Evolutionary conservation across 768 basidiomycete genomes (phyloP).

Genomic region (Pleurotus pulmonarius): DNA sequence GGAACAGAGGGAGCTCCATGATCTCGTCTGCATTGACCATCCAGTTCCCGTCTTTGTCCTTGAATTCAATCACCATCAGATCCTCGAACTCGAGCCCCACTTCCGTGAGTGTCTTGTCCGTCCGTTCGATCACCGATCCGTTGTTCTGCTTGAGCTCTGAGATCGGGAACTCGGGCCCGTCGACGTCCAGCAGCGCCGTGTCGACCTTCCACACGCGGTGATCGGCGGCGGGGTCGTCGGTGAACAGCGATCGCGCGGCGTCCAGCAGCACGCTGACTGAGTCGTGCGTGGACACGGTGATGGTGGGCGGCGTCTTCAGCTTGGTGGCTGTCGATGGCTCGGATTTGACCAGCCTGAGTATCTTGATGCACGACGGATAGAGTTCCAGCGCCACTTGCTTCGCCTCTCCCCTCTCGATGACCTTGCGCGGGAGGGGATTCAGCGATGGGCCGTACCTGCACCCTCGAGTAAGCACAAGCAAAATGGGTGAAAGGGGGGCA

Average conservation of each 20-base stretch:
- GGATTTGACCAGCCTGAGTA: conserved; percentile 42
- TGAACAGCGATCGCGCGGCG: conserved; percentile 38
- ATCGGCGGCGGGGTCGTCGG: conserved; percentile 31
- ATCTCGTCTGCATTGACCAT: conserved; percentile 33
- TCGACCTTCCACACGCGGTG: conserved; percentile 67
- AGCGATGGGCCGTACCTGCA: conserved; percentile 68
- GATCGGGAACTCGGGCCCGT: conserved; percentile 30
- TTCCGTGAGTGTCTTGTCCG: conserved; percentile 53
- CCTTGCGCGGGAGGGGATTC: conserved; percentile 58
- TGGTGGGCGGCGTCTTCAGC: conserved; percentile 25
- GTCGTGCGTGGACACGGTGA: conserved; percentile 50
- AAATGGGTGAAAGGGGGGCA: conserved; percentile 11
- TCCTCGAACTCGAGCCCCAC: conserved; percentile 58
- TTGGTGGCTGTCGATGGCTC: conserved; percentile 17
- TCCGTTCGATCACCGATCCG: conserved; percentile 41
- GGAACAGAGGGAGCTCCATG: conserved; percentile 46
- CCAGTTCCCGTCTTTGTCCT: conserved; percentile 53
- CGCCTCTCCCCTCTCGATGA: conserved; percentile 55
- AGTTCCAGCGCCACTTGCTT: conserved; percentile 63
- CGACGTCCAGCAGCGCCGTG: conserved; percentile 24
- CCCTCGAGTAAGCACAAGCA: background rate
- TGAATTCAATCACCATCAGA: conserved; percentile 75
- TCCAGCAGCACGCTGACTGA: conserved; percentile 46
- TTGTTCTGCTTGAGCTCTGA: conserved; percentile 26
- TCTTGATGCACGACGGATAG: conserved; percentile 61